These are phyloP conservation scores for Penicillium crustosum DNA, from an alignment of 2,329 filamentous ascomycete genomes.

Conservation along the genomic window DNA sequence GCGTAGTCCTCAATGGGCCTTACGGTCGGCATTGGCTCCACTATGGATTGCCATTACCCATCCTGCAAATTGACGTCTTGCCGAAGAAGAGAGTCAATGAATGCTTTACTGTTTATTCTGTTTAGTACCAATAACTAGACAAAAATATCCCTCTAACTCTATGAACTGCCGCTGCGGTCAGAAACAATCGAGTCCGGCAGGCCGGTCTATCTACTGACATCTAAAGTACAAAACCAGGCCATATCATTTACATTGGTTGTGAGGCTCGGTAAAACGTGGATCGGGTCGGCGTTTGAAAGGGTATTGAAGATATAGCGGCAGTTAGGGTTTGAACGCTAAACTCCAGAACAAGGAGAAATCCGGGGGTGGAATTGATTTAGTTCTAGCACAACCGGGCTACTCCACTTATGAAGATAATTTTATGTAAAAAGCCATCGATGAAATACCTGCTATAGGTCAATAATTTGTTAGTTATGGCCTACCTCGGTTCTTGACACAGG, in stretches of 20 bases:
- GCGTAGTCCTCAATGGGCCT: not conserved
- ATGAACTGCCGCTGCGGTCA: not conserved
- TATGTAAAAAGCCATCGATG: not conserved
- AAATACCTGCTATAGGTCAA: not conserved
- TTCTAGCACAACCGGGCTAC: not conserved
- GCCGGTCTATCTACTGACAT: not conserved
- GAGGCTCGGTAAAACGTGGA: not conserved
- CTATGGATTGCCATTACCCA: not conserved
- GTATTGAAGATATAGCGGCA: not conserved
- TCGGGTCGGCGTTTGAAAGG: not conserved
- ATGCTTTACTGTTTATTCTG: not conserved
- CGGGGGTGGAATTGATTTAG: not conserved
- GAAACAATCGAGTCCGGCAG: not conserved
- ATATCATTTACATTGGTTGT: not conserved
- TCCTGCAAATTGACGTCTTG: no score
- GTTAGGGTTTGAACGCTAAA: not conserved
- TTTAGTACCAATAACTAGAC: not conserved
- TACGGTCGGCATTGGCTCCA: not conserved
- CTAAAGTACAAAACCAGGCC: not conserved
- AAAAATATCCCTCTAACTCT: not conserved
- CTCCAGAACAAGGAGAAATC: not conserved
- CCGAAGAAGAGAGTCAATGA: not conserved
- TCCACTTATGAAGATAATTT: not conserved
- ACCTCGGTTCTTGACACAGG: not conserved
- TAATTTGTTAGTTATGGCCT: not conserved